phyloP scores from a whole-genome alignment of 148 eudicot genomes.

The Salicornia ramosissima region DNA sequence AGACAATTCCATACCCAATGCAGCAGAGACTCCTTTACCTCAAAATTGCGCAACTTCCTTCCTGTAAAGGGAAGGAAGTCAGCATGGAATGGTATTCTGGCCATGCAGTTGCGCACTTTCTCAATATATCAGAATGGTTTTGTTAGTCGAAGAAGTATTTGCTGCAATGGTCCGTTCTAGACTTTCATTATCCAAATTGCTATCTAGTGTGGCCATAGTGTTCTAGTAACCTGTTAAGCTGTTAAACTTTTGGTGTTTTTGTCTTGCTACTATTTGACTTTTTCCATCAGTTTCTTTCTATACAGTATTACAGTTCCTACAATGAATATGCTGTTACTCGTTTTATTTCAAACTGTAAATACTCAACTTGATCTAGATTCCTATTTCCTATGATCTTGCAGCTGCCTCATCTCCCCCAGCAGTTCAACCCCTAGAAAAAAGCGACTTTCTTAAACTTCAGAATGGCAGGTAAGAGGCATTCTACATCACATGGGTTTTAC shows the following conservation, averaged over 20 bases:
- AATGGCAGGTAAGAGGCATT: constrained; percentile 71
- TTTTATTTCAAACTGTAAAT: constrained; percentile 2
- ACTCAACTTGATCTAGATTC: not conserved
- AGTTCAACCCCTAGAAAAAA: constrained; percentile 44
- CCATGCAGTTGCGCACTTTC: constrained; percentile 60
- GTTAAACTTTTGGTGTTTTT: not conserved
- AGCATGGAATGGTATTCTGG: constrained; percentile 55
- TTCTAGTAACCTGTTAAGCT: constrained; percentile 14
- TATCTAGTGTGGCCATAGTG: constrained; percentile 28
- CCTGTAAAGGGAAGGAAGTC: constrained; percentile 62
- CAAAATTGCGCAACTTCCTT: constrained; percentile 56
- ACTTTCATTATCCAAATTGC: constrained; percentile 46
- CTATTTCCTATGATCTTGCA: constrained; percentile 37
- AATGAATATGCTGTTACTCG: not conserved
- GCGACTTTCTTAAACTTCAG: constrained; percentile 90
- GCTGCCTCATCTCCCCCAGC: constrained; percentile 59
- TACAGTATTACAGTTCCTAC: not conserved
- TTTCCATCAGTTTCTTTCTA: not conserved
- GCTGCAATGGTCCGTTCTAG: constrained; percentile 97
- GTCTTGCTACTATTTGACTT: not conserved
- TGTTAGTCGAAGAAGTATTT: constrained; percentile 57
- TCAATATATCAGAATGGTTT: constrained; percentile 45
- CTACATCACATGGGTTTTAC: not conserved
- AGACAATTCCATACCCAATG: constrained; percentile 57
- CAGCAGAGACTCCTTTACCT: constrained; percentile 50